Conservation (phyloP, 1,284 basidiomycete species). For the Ustilago loliicola region DNA sequence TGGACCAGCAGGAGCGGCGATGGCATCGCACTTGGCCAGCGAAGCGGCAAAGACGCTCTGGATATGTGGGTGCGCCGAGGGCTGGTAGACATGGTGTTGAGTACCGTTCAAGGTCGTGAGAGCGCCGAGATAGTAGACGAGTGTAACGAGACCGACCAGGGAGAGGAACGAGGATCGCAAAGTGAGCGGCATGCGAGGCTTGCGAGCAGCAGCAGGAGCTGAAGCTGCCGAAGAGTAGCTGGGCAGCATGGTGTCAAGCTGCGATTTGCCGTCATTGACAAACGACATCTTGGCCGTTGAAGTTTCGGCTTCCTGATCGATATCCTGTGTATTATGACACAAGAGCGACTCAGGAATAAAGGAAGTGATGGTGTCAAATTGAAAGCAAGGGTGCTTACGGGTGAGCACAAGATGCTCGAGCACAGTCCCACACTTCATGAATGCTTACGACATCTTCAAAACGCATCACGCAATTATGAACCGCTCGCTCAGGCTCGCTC, state of each 20-base stretch:
- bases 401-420: background rate
- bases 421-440: background rate
- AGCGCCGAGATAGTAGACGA: conserved; percentile 36
- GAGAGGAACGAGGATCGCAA: conserved; percentile 32
- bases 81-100: conserved; percentile 43
- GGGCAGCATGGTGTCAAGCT: conserved; percentile 21
- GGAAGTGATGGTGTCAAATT: conserved; percentile 2
- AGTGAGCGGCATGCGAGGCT: conserved; percentile 14
- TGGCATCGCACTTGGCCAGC: conserved; percentile 45
- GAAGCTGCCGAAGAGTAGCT: conserved; percentile 17
- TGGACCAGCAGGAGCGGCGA: conserved; percentile 70
- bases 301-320: background rate
- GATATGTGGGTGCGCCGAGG: conserved; percentile 39
- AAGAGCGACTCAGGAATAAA: background rate
- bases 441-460: background rate
- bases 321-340: background rate
- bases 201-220: conserved; percentile 13
- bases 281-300: conserved; percentile 17
- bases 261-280: conserved; percentile 17
- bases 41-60: conserved; percentile 33
- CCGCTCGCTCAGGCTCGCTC: no score
- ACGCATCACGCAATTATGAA: background rate
- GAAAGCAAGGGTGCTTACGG: background rate
- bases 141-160: conserved; percentile 24
- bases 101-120: conserved; percentile 20